phyloP scores from a whole-genome alignment of 2,329 filamentous ascomycete species.

The Epichloe festucae region DNA sequence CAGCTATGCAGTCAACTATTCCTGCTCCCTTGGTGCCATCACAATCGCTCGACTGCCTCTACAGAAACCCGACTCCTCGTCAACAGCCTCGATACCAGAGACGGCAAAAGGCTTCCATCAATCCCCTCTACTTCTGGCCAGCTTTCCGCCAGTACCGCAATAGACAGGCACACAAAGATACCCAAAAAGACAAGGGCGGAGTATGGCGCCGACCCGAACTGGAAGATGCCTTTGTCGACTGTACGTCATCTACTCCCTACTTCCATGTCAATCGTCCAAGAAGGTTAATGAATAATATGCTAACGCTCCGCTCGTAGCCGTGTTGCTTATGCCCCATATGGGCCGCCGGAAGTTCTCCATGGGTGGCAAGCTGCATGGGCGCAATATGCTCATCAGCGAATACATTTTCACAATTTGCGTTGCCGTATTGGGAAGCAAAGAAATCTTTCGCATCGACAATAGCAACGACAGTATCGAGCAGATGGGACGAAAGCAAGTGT shows the following conservation, averaged over 20 bases:
- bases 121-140: conserved; percentile 48
- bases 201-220: conserved; percentile 38
- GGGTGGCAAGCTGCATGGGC: conserved; percentile 48
- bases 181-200: conserved; percentile 47
- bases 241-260: conserved; percentile 29
- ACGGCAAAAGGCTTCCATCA: conserved; percentile 27
- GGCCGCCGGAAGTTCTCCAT: conserved; percentile 54
- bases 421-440: conserved; percentile 26
- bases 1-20: conserved; percentile 33
- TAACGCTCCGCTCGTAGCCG: conserved; percentile 25
- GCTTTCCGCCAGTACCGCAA: conserved; percentile 54
- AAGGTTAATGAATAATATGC: conserved; percentile 1
- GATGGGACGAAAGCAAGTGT: conserved; percentile 51
- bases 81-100: conserved; percentile 24
- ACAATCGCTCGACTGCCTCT: conserved; percentile 31
- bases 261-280: too few relatives aligned
- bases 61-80: conserved; percentile 23
- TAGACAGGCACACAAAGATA: conserved; percentile 50
- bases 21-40: conserved; percentile 39
- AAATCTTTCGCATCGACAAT: conserved; percentile 30
- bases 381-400: conserved; percentile 58
- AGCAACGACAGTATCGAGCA: conserved; percentile 31
- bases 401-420: conserved; percentile 41
- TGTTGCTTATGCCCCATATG: conserved; percentile 53
- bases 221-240: conserved; percentile 55